phyloP scores from a whole-genome alignment of 2,329 filamentous ascomycete species.

The Aspergillus proliferans region DNA sequence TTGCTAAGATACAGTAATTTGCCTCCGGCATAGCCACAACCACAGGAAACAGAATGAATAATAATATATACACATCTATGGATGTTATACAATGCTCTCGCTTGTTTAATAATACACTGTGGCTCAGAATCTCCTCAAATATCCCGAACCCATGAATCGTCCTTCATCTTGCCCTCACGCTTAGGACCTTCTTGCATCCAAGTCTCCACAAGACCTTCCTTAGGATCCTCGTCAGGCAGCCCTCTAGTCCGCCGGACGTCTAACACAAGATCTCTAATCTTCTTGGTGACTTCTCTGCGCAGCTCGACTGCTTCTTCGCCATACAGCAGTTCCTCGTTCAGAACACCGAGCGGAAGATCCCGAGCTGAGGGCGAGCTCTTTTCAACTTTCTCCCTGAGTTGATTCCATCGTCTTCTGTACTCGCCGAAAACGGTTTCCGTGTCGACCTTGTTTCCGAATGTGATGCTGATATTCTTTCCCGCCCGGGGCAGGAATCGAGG shows the following conservation, averaged over 20 bases:
- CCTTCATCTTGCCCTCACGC: conserved; percentile 53
- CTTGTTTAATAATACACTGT: background rate
- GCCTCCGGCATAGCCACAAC: background rate
- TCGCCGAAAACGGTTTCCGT: conserved; percentile 70
- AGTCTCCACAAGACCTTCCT: conserved; percentile 70
- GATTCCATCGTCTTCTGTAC: conserved; percentile 66
- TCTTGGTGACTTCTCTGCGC: conserved; percentile 71
- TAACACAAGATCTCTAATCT: conserved; percentile 72
- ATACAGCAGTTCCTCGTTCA: conserved; percentile 60
- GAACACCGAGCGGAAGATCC: conserved; percentile 45
- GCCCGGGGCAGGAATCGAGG: conserved; percentile 75
- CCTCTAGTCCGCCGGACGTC: conserved; percentile 68
- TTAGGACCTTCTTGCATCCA: conserved; percentile 58
- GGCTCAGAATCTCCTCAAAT: conserved; percentile 30
- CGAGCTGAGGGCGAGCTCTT: conserved; percentile 34
- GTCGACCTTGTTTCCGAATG: conserved; percentile 65
- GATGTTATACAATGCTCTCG: background rate
- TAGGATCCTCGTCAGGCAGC: conserved; percentile 72
- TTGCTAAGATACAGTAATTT: background rate
- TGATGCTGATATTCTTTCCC: conserved; percentile 55
- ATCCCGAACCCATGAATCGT: conserved; percentile 57
- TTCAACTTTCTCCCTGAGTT: conserved; percentile 52
- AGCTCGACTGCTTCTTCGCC: conserved; percentile 69
- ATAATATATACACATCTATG: background rate
- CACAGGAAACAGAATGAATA: no score